Conservation (phyloP, 139 green algal species). For the Raphidocelis subcapitata region DNA sequence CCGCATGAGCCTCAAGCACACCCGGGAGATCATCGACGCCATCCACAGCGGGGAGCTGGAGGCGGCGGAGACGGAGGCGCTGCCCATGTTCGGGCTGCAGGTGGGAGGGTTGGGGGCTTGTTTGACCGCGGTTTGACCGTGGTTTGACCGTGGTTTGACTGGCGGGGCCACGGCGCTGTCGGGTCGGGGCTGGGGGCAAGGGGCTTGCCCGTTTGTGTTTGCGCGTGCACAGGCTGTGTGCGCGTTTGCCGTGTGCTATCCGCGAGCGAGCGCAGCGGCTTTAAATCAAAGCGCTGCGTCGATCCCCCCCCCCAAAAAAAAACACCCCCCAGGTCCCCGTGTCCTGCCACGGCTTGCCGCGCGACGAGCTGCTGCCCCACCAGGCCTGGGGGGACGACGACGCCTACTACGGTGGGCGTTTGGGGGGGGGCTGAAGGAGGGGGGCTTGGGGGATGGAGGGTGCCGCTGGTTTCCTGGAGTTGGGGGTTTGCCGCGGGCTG, state of each 20-base stretch:
- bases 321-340: conserved; percentile 6
- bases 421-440: too few species aligned
- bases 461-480: too few species aligned
- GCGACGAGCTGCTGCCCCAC: conserved; percentile 2
- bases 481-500: too few species aligned
- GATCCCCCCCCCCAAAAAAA: not conserved
- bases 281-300: not conserved
- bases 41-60: conserved; percentile 89
- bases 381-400: not conserved
- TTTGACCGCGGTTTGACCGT: not conserved
- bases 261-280: too few species aligned
- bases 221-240: not conserved
- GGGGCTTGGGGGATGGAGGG: too few species aligned
- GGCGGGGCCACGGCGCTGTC: not conserved
- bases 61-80: conserved; percentile 46
- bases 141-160: not conserved
- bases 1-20: conserved; percentile 72
- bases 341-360: conserved; percentile 4
- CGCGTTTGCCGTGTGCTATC: too few species aligned
- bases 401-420: too few species aligned
- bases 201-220: not conserved
- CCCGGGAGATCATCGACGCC: conserved; percentile 93
- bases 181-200: not conserved
- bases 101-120: conserved; percentile 31
- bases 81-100: conserved; percentile 86